Evolutionary conservation across 768 basidiomycete genomes (phyloP).

Genomic region (Boletus tomentosulus): DNA sequence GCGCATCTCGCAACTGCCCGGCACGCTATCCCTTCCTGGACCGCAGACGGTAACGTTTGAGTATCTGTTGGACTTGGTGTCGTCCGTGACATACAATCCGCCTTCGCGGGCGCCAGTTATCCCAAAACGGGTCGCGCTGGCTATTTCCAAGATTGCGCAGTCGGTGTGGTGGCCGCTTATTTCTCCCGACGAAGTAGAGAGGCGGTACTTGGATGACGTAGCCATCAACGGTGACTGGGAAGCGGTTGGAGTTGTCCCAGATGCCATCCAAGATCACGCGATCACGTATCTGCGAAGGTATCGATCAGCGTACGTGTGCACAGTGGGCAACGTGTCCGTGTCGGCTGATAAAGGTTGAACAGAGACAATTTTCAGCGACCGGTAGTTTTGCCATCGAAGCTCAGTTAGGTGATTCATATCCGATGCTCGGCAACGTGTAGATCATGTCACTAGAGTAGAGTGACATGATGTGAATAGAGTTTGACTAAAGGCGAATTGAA

Average conservation of each 20-base stretch:
- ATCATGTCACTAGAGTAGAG: slow-evolving; percentile 20
- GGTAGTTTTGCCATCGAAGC: slow-evolving; percentile 56
- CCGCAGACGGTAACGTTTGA: slow-evolving; percentile 83
- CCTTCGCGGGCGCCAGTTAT: slow-evolving; percentile 69
- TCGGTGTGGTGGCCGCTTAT: slow-evolving; percentile 88
- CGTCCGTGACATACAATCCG: slow-evolving; percentile 73
- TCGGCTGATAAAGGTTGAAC: slow-evolving; percentile 13
- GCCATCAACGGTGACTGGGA: slow-evolving; percentile 78
- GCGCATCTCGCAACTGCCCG: slow-evolving; percentile 53
- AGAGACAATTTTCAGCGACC: slow-evolving; percentile 69
- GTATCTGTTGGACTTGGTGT: slow-evolving; percentile 74
- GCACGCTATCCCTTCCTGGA: slow-evolving; percentile 81
- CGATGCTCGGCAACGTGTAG: slow-evolving; percentile 24
- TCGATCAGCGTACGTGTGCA: slow-evolving; percentile 72
- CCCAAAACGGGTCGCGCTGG: slow-evolving; percentile 67
- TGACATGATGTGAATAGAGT: slow-evolving; percentile 24
- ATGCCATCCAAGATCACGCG: slow-evolving; percentile 83
- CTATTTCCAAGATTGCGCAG: slow-evolving; percentile 60
- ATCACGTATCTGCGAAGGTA: slow-evolving; percentile 88
- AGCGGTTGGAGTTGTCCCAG: slow-evolving; percentile 73
- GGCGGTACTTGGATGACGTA: slow-evolving; percentile 82
- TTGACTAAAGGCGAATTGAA: slow-evolving; percentile 21
- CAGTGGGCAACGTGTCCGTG: slow-evolving; percentile 1
- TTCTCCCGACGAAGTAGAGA: slow-evolving; percentile 84
- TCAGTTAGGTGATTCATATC: slow-evolving; percentile 31